phyloP scores from a whole-genome alignment of 2,329 filamentous ascomycete species.

The Cytospora paraplurivora region DNA sequence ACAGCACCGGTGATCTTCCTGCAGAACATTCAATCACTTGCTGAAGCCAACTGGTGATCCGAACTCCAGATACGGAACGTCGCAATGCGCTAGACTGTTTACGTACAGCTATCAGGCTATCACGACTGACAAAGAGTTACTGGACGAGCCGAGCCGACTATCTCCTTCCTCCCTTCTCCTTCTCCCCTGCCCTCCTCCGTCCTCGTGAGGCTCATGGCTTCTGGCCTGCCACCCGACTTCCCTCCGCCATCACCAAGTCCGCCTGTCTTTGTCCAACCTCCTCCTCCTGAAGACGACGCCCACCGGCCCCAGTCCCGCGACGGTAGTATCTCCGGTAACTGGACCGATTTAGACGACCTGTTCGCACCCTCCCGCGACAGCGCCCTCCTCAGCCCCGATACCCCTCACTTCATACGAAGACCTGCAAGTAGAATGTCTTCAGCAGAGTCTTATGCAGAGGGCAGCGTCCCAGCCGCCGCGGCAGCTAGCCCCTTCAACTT shows the following conservation, averaged over 20 bases:
- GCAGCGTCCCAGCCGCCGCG: slow-evolving; percentile 32
- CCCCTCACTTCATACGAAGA: slow-evolving; percentile 32
- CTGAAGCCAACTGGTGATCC: slow-evolving; percentile 7
- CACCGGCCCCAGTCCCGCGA: slow-evolving; percentile 33
- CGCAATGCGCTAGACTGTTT: slow-evolving; percentile 23
- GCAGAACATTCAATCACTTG: slow-evolving; percentile 1
- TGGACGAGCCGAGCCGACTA: slow-evolving; percentile 4
- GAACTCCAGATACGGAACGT: slow-evolving; percentile 10
- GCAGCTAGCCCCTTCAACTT: slow-evolving; percentile 85
- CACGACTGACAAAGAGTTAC: slow-evolving; percentile 8
- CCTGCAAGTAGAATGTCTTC: slow-evolving; percentile 40
- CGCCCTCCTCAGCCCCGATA: slow-evolving; percentile 36
- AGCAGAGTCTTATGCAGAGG: slow-evolving; percentile 35
- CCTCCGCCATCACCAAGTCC: slow-evolving; percentile 67
- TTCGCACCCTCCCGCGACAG: slow-evolving; percentile 16
- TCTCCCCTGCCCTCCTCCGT: slow-evolving; percentile 6
- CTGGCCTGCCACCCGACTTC: slow-evolving; percentile 58
- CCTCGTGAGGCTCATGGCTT: slow-evolving; percentile 52
- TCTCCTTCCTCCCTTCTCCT: slow-evolving; percentile 1
- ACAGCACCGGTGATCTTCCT: neutral
- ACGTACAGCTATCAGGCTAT: slow-evolving; percentile 19
- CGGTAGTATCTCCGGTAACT: slow-evolving; percentile 28
- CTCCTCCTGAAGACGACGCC: slow-evolving; percentile 44
- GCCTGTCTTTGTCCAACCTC: slow-evolving; percentile 49
- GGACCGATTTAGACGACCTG: slow-evolving; percentile 29